A percentile compares a stretch with the other conserved stretches of the same genome.
Conservation (phyloP, 306 rosid species). For the Arachis hypogaea region DNA sequence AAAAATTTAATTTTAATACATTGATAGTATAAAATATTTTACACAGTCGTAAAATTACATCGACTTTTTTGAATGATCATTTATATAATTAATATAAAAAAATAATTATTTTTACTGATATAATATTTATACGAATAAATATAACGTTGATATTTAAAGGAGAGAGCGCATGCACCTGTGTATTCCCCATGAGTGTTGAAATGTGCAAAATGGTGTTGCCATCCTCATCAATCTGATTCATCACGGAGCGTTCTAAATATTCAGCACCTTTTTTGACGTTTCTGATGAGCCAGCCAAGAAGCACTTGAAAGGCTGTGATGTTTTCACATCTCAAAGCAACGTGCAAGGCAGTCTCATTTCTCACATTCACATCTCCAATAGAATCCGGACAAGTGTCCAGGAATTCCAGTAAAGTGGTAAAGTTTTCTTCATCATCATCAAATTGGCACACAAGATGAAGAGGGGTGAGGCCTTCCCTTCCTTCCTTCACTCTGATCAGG, state of each 20-base stretch:
- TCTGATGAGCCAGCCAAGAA: conserved; percentile 29
- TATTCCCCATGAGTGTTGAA: conserved; percentile 12
- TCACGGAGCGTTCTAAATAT: not conserved
- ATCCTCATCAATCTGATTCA: conserved; percentile 28
- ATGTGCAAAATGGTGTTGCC: conserved; percentile 46
- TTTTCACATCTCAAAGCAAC: conserved; percentile 29
- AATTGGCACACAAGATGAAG: not conserved
- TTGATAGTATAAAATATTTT: too few relatives aligned
- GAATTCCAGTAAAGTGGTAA: conserved; percentile 25
- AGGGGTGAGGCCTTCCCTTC: conserved; percentile 1
- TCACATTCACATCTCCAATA: conserved; percentile 34
- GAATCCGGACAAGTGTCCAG: conserved; percentile 38
- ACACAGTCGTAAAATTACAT: too few relatives aligned
- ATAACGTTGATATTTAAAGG: too few relatives aligned
- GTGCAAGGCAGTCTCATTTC: conserved; percentile 45
- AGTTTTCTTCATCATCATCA: not conserved
- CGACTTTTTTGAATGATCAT: too few relatives aligned
- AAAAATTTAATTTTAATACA: too few relatives aligned
- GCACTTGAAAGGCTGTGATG: conserved; percentile 13
- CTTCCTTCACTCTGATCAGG: not conserved
- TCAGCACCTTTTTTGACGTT: not conserved
- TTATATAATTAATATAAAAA: too few relatives aligned
- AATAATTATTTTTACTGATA: too few relatives aligned
- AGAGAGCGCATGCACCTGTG: not conserved
- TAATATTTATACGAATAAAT: too few relatives aligned